phyloP scores from a whole-genome alignment of 257 asterid species.

The Coffea eugenioides region DNA sequence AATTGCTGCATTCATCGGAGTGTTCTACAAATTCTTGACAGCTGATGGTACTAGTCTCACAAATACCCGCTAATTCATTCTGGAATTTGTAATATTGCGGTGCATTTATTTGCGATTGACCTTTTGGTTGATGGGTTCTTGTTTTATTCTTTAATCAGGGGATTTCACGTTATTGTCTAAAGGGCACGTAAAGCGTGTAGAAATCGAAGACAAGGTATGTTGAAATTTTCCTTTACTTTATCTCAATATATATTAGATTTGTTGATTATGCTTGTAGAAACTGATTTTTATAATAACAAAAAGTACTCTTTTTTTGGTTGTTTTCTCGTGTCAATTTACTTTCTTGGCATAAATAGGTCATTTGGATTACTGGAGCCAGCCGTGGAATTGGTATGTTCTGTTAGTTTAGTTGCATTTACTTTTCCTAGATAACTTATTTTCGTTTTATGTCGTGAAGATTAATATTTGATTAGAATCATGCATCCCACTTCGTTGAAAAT shows the following conservation, averaged over 20 bases:
- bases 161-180: constrained; percentile 83
- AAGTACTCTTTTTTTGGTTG: background rate
- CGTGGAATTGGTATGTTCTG: constrained; percentile 83
- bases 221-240: background rate
- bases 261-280: background rate
- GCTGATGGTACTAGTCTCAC: constrained; percentile 66
- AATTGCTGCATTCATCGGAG: constrained; percentile 24
- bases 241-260: background rate
- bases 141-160: constrained; percentile 36
- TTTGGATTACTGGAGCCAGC: constrained; percentile 98
- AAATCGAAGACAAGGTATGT: constrained; percentile 83
- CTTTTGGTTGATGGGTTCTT: background rate
- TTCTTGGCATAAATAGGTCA: constrained; percentile 50
- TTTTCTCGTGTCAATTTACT: background rate
- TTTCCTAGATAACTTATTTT: background rate
- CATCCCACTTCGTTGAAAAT: too few relatives aligned
- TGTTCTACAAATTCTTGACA: constrained; percentile 53
- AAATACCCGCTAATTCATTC: background rate
- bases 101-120: background rate
- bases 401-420: background rate
- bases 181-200: constrained; percentile 65
- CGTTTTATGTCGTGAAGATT: background rate
- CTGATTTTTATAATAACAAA: background rate
- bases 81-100: background rate
- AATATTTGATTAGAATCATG: background rate